Base-by-base conservation (phyloP, 2,329 filamentous ascomycete species). In the Pseudogymnoascus sp. region DNA sequence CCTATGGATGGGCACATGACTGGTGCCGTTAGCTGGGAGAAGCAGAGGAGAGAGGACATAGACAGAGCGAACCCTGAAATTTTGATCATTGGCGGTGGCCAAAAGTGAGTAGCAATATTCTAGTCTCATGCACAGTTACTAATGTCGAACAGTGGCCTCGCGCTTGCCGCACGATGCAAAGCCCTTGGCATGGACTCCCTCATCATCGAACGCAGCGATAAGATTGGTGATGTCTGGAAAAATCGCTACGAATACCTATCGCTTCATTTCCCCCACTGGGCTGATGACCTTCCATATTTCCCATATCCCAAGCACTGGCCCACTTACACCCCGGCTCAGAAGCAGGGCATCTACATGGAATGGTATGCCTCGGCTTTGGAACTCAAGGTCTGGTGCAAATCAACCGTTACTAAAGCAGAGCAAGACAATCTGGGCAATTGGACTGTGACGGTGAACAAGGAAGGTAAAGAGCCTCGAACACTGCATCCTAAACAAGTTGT, bases 241-340 rank as follows among this genome's bases (percentile, higher is more conserved):
- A 79, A 78, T 19, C 75, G 84, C 16, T 87, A 87, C 65, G 79
- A 77, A 62, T 77, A 79, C 59, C 77, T 81, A 5, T 77, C 87
- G 0, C 79, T 87, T 0, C 86, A 89, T 68, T 85, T 88, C 66
- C 84, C 85, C 0, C 80, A 87, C n/a, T 85, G 79, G 77, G 80
- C 76, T 64, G 79, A 82, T 60, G 78, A 83, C 68, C 74, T 87
- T 72, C 83, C 86, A 0, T 89, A 87, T 69, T 68, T 89, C 3
- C 75, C 77, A 0, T 89, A 87, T 67, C 86, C 86, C 0, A 70
- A 79, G 0, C 79, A 77, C 65, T 89, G 85, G 85, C 86, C 86
- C 0, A 72, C 86, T n/a, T 89, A 86, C 72, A 88, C 85, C 0
- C 85, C 85, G 3, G 87, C 87, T 66, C 84, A 88, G 70, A 89